Conservation (phyloP, 305 asterid genomes). For the Galium porrigens region DNA sequence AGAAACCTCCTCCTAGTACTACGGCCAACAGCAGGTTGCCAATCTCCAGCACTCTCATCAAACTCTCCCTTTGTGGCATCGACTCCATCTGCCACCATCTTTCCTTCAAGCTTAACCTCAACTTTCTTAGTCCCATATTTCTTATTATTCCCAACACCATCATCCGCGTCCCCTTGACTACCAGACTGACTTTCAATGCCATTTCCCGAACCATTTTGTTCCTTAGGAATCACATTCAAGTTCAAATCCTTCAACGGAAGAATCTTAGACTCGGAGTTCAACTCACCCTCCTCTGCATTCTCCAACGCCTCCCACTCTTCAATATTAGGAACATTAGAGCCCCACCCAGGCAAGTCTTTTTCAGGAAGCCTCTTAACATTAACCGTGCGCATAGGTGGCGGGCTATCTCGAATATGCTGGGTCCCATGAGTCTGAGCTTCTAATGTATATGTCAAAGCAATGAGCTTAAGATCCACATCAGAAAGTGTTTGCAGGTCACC, state of each 20-base stretch:
- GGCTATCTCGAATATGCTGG: slow-evolving; percentile 61
- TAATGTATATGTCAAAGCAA: slow-evolving; percentile 72
- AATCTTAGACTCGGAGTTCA: slow-evolving; percentile 47
- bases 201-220: slow-evolving; percentile 32
- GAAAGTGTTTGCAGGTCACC: slow-evolving; percentile 98
- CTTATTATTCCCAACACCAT: slow-evolving; percentile 30
- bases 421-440: slow-evolving; percentile 79
- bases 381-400: slow-evolving; percentile 67
- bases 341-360: slow-evolving; percentile 97
- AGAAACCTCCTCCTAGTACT: slow-evolving; percentile 80
- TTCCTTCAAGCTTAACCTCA: slow-evolving; percentile 65
- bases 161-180: slow-evolving; percentile 30
- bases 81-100: slow-evolving; percentile 71
- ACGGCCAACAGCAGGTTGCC: slow-evolving; percentile 86
- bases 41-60: slow-evolving; percentile 55
- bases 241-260: slow-evolving; percentile 58
- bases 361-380: slow-evolving; percentile 84
- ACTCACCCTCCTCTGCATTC: slow-evolving; percentile 36
- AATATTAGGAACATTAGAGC: slow-evolving; percentile 75
- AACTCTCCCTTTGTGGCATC: slow-evolving; percentile 79
- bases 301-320: slow-evolving; percentile 96
- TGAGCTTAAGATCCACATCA: slow-evolving; percentile 88
- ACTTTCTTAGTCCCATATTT: slow-evolving; percentile 37
- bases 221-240: slow-evolving; percentile 30
- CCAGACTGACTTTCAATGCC: slow-evolving; percentile 29